A percentile compares a stretch with the other conserved stretches of the same genome.
These are phyloP conservation scores for Entelexis sorbosivorans DNA, from an alignment of 1,139 yeast species.

Conservation along the genomic window DNA sequence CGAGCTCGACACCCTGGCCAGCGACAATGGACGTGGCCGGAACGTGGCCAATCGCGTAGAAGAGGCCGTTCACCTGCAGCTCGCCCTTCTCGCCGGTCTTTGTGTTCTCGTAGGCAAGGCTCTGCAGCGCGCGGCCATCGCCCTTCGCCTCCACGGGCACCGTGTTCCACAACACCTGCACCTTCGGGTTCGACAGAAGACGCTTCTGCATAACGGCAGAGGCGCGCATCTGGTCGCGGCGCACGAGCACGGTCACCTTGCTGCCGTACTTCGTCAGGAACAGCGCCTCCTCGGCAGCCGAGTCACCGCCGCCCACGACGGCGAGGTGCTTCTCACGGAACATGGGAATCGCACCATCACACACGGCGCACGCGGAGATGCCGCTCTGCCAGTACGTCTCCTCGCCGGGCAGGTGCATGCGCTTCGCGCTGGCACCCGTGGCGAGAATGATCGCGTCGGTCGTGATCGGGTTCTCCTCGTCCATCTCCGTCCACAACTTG, in stretches of 20 bases:
- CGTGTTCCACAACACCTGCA: constrained; percentile 81
- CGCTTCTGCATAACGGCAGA: constrained; percentile 95
- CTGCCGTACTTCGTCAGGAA: constrained; percentile 95
- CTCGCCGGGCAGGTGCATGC: constrained; percentile 90
- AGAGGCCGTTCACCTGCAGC: constrained; percentile 76
- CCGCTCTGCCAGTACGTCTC: constrained; percentile 98
- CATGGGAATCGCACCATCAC: constrained; percentile 98
- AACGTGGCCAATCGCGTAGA: constrained; percentile 94
- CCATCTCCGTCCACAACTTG: constrained; percentile 93
- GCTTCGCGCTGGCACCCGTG: constrained; percentile 96
- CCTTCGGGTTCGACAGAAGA: constrained; percentile 68
- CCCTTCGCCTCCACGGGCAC: constrained; percentile 85
- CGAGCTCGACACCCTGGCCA: constrained; percentile 62
- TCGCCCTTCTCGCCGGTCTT: constrained; percentile 58
- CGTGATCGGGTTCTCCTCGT: constrained; percentile 62
- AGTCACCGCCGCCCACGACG: constrained; percentile 97
- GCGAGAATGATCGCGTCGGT: constrained; percentile 88
- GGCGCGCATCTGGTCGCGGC: constrained; percentile 90
- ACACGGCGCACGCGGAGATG: constrained; percentile 97
- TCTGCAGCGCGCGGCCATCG: constrained; percentile 51
- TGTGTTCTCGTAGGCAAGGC: constrained; percentile 45
- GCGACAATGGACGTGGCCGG: constrained; percentile 84
- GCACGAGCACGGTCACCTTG: constrained; percentile 81
- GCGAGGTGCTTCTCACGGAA: constrained; percentile 96
- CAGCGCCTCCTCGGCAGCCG: constrained; percentile 97